Evolutionary conservation across 2,329 filamentous ascomycete species (phyloP), one percentile per base, ranked within the genome.

Genomic region (Fusarium coffeatum): DNA sequence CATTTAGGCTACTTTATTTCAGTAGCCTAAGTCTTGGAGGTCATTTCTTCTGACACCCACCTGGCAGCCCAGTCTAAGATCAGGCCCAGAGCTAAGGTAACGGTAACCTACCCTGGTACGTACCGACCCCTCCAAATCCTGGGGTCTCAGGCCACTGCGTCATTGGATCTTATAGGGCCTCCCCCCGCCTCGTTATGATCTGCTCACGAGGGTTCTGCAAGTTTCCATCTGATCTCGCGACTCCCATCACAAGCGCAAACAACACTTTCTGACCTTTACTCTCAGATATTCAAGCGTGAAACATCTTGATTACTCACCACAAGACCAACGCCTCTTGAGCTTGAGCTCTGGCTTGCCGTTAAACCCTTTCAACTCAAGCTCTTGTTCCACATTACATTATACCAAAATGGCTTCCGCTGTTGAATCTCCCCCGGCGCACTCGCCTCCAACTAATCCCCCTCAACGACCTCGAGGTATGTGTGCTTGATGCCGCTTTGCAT

Each of bases 381-480:
- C 57, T 47, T 54, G 32, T 53, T 56, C 43, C 18, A 43, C 41
- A 47, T 56, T 41, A 66, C 47, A 47, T 58, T 41, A 66, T 64
- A 64, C 68, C 76, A 79, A 71, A 58, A 85, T 85, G 83, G 79
- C 83, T 61, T 78, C 82, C 43, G 72, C 75, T 61, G 76, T 83
- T 43, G 77, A 82, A 41, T 76, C 73, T 40, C 77, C 82, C 11
- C 76, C 80, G 28, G 68, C 79, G 51, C 83, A 85, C 67, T 80
- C 80, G 55, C 83, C 84, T 69, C 80, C 82, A 23, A 77, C 78
- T 28, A 78, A 77, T 37, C 78, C 81, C 67, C 76, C 72, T 55
- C 81, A 83, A 71, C 80, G 83, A 48, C 85, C 85, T 59, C 84
- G 81, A 72, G 84, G 84, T 85, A 73, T 62, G 79, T 48, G 13